Percentiles rank a stretch among this genome's conserved stretches.
Conservation (phyloP, 495 filamentous ascomycete species). For the Tuber umbilicatum region DNA sequence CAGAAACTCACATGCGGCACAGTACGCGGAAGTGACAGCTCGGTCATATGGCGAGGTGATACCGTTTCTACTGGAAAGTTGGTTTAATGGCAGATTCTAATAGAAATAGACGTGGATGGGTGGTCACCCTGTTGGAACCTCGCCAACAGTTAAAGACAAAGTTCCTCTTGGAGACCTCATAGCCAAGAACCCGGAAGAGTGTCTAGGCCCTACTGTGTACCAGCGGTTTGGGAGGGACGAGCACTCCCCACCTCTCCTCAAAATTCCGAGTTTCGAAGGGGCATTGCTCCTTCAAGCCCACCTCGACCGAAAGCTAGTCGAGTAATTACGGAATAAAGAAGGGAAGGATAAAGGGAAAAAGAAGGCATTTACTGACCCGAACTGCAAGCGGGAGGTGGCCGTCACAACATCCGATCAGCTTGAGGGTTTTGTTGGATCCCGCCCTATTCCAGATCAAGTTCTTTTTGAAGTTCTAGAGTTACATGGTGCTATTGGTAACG, state of each 20-base stretch:
- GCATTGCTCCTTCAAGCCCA: conserved; percentile 78
- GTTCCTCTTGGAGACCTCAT: conserved; percentile 61
- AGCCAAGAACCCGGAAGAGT: conserved; percentile 54
- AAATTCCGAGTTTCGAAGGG: conserved; percentile 72
- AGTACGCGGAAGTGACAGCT: conserved; percentile 61
- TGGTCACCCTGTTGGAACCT: conserved; percentile 66
- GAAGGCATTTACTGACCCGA: conserved; percentile 60
- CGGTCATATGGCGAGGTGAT: conserved; percentile 51
- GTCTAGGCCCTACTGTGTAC: conserved; percentile 59
- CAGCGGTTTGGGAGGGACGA: conserved; percentile 48
- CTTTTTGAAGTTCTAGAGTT: conserved; percentile 52
- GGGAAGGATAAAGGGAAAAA: conserved; percentile 41
- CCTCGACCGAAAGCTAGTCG: conserved; percentile 60
- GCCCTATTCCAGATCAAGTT: conserved; percentile 56
- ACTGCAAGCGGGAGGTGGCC: conserved; percentile 80
- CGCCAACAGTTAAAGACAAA: conserved; percentile 55
- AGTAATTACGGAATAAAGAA: conserved; percentile 57
- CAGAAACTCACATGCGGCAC: conserved; percentile 57
- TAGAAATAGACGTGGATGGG: conserved; percentile 65
- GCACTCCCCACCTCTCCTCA: conserved; percentile 68
- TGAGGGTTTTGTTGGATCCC: conserved; percentile 73
- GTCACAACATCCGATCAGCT: conserved; percentile 63
- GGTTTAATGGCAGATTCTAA: background rate
- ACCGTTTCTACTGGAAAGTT: too few relatives aligned
- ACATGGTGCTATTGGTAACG: conserved; percentile 46